These are phyloP conservation scores for Mimosa bimucronata DNA, from an alignment of 306 rosid genomes.

Conservation along the genomic window DNA sequence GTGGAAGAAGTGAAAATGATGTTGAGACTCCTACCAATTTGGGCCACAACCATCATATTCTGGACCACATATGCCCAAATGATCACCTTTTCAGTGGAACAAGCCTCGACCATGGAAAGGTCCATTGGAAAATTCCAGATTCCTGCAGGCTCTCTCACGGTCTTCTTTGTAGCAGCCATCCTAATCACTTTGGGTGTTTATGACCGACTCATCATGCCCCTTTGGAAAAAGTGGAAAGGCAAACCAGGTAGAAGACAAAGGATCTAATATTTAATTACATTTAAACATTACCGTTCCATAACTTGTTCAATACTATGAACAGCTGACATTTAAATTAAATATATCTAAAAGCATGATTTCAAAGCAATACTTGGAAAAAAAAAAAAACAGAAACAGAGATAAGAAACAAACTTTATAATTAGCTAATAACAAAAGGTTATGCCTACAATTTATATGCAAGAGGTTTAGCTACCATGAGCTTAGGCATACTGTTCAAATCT, in stretches of 20 bases:
- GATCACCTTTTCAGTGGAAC: constrained; percentile 95
- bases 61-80: constrained; percentile 93
- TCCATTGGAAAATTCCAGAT: constrained; percentile 66
- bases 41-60: constrained; percentile 95
- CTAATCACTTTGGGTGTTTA: constrained; percentile 67
- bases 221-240: constrained; percentile 78
- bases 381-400: background rate
- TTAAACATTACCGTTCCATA: background rate
- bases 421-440: too few relatives aligned
- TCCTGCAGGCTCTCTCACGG: constrained; percentile 92
- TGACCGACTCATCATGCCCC: constrained; percentile 86
- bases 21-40: constrained; percentile 77
- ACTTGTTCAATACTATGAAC: background rate
- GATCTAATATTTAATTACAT: background rate
- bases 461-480: background rate
- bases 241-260: constrained; percentile 59
- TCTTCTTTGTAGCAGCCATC: constrained; percentile 83
- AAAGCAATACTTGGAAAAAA: background rate
- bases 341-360: background rate
- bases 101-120: constrained; percentile 91
- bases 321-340: background rate
- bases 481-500: background rate
- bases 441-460: background rate
- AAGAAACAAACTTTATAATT: background rate
- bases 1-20: constrained; percentile 96